Evolutionary conservation across 345 rosid species (phyloP).

Genomic region (Diplotaxis tenuifolia): DNA sequence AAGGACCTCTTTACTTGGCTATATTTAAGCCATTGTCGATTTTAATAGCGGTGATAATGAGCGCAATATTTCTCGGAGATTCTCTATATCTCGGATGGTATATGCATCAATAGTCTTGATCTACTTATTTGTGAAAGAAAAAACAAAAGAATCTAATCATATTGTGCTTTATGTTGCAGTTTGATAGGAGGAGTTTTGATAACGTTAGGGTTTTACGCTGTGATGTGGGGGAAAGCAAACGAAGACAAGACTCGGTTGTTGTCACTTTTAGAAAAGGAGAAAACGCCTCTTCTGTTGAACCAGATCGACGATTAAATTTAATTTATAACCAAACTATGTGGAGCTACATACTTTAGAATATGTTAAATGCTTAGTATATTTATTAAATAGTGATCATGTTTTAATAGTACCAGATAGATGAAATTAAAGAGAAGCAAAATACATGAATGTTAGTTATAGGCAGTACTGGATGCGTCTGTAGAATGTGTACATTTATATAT

Average conservation of each 20-base stretch:
- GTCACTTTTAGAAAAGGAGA: conserved; percentile 37
- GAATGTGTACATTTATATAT: too few species aligned
- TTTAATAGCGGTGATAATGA: conserved; percentile 59
- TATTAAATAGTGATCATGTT: not conserved
- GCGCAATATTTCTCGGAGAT: conserved; percentile 56
- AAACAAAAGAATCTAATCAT: not conserved
- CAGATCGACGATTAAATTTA: conserved; percentile 29
- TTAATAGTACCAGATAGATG: too few species aligned
- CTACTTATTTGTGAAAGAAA: not conserved
- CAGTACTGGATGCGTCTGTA: too few species aligned
- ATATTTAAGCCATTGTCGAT: conserved; percentile 69
- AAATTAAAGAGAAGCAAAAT: too few species aligned
- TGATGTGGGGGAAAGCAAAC: conserved; percentile 78
- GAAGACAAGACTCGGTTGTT: conserved; percentile 44
- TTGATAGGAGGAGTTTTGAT: conserved; percentile 62
- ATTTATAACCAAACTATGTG: not conserved
- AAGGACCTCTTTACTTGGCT: conserved; percentile 68
- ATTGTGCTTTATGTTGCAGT: conserved; percentile 47
- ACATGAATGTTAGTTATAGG: too few species aligned
- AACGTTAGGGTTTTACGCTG: conserved; percentile 66
- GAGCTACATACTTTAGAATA: not conserved
- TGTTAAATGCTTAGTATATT: not conserved
- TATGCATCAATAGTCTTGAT: not conserved
- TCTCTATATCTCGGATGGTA: conserved; percentile 64
- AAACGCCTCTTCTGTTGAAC: conserved; percentile 47